These are phyloP conservation scores for Castanospermum australe DNA, from an alignment of 306 rosid genomes.

Conservation along the genomic window DNA sequence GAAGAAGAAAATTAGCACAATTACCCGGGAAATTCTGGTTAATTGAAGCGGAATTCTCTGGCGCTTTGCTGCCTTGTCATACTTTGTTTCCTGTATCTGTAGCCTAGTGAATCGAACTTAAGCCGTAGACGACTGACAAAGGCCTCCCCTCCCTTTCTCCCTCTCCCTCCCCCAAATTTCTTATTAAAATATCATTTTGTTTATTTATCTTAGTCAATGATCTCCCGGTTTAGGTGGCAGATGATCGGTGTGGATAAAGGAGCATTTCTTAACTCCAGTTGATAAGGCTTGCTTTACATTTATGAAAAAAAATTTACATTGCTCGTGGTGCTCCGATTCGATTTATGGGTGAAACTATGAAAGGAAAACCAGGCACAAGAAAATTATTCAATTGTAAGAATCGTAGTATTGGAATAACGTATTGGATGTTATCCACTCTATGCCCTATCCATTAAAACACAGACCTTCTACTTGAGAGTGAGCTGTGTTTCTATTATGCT, in stretches of 20 bases:
- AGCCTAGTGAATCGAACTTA: constrained; percentile 7
- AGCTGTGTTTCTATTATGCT: no score
- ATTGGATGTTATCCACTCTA: neutral
- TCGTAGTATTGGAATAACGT: neutral
- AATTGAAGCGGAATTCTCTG: constrained; percentile 2
- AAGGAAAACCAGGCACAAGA: neutral
- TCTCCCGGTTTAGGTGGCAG: constrained; percentile 34
- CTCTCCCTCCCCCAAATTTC: neutral
- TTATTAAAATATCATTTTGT: constrained; percentile 28
- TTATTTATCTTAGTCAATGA: constrained; percentile 39
- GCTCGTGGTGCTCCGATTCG: neutral
- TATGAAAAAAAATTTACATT: neutral
- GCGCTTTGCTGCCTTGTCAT: constrained; percentile 17
- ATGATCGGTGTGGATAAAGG: constrained; percentile 29
- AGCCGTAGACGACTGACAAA: neutral
- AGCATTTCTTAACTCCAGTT: constrained; percentile 30
- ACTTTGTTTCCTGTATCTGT: neutral
- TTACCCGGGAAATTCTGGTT: neutral
- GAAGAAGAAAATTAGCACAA: constrained; percentile 20
- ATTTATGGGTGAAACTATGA: neutral
- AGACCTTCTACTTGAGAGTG: no score
- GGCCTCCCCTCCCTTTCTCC: neutral
- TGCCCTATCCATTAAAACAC: no score
- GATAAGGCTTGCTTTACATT: constrained; percentile 38
- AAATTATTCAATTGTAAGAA: neutral